Evolutionary conservation across 129 eudicot species (phyloP).

Genomic region (Chrysanthemum lavandulifolium): DNA sequence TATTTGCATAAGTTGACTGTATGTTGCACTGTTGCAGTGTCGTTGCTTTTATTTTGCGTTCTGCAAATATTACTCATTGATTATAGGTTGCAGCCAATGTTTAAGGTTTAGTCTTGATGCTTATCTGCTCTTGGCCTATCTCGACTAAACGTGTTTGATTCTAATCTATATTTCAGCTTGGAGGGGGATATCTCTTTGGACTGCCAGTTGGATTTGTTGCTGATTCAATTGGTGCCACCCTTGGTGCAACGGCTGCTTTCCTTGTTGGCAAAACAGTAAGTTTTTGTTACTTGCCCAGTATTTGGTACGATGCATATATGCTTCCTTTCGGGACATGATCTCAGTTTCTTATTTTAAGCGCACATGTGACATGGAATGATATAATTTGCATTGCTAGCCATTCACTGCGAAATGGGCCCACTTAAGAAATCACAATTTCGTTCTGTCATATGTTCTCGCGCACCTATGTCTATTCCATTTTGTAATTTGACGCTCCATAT

Average conservation of each 20-base stretch:
- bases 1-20: slow-evolving; percentile 1
- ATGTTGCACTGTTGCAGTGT: slow-evolving; percentile 4
- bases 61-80: background rate
- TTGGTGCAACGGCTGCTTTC: slow-evolving; percentile 94
- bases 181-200: slow-evolving; percentile 98
- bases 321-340: slow-evolving; percentile 1
- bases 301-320: slow-evolving; percentile 11
- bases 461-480: background rate
- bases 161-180: slow-evolving; percentile 58
- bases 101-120: slow-evolving; percentile 8
- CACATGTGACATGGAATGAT: slow-evolving; percentile 1
- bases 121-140: background rate
- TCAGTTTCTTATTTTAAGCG: background rate
- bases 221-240: slow-evolving; percentile 90
- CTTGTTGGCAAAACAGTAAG: slow-evolving; percentile 92
- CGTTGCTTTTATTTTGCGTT: background rate
- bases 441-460: background rate
- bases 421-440: slow-evolving; percentile 3
- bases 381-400: slow-evolving; percentile 12
- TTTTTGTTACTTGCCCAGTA: slow-evolving; percentile 5
- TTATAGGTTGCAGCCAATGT: background rate
- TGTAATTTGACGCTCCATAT: slow-evolving; percentile 16
- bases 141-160: background rate
- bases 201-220: slow-evolving; percentile 87
- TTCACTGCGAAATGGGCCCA: background rate